Evolutionary conservation across 352 stramenopile genomes (phyloP), one percentile per base, ranked within the genome.

Genomic region (Aphanomyces invadans): DNA sequence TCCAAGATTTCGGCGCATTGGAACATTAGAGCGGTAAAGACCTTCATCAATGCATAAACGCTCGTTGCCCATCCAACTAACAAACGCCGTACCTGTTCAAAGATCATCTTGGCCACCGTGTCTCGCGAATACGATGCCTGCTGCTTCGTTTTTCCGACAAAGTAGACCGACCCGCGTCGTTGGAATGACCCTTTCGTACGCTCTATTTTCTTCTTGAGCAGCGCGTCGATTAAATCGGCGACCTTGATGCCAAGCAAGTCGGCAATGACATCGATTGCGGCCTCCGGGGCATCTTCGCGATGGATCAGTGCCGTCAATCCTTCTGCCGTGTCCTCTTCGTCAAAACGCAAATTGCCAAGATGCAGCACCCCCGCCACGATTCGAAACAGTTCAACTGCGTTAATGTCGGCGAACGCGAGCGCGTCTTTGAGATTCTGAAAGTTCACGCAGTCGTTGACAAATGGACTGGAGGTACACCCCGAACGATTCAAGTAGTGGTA

Each of bases 31-130:
- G 79, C 88, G 21, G 79, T 72, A 74, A 97, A 97, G 17, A 97
- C 68, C 19, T 76, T 72, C n/a, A n/a, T n/a, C n/a, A n/a, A n/a
- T n/a, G n/a, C n/a, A n/a, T n/a, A n/a, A n/a, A n/a, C n/a, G n/a
- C n/a, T n/a, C n/a, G n/a, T n/a, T n/a, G n/a, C n/a, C n/a, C n/a
- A n/a, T n/a, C n/a, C n/a, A n/a, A n/a, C n/a, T n/a, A n/a, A n/a
- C n/a, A n/a, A n/a, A n/a, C n/a, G n/a, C 65, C 91, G 99, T 15
- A 98, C 70, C 48, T 87, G 88, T 23, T 96, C 77, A 62, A 97
- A 97, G 1, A 89, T 79, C 23, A 85, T 82, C 70, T 97, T 97
- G 52, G 87, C 83, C 1, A 95, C 68, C 9, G 86, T 87, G 70
- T 92, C 83, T 19, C 82, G 68, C 15, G 79, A 81, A 67, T 91